These are phyloP conservation scores for Ophiosphaerella herpotricha DNA, from an alignment of 2,329 filamentous ascomycete genomes.

Conservation along the genomic window DNA sequence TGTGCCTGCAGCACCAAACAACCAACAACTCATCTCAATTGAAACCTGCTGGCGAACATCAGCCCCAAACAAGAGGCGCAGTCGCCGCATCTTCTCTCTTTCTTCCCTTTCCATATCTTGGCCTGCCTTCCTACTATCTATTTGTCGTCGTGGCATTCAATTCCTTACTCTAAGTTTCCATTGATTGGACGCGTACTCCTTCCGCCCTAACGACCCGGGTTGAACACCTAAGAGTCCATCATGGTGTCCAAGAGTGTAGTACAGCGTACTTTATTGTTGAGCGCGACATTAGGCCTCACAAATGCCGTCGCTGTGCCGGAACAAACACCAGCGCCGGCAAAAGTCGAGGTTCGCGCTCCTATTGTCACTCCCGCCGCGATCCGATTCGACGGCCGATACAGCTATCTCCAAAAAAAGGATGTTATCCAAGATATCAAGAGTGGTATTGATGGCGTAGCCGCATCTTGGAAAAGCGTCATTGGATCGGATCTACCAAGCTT, in stretches of 20 bases:
- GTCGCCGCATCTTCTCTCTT: not conserved
- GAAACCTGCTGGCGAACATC: slow-evolving; percentile 6
- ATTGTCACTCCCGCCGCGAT: slow-evolving; percentile 41
- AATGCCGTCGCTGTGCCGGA: slow-evolving; percentile 39
- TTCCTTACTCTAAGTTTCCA: not conserved
- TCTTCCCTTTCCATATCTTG: not conserved
- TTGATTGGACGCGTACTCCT: slow-evolving; percentile 1
- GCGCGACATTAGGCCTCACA: slow-evolving; percentile 22
- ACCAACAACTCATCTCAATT: not conserved
- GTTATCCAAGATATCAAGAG: slow-evolving; percentile 39
- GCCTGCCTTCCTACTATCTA: not conserved
- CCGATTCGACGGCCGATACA: slow-evolving; percentile 36
- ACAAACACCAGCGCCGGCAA: slow-evolving; percentile 35
- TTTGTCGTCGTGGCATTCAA: not conserved
- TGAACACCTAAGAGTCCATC: not conserved
- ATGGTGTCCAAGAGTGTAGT: no score
- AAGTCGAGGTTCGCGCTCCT: slow-evolving; percentile 35
- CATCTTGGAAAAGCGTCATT: slow-evolving; percentile 40
- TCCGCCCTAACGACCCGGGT: slow-evolving; percentile 1
- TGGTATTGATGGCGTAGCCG: slow-evolving; percentile 34
- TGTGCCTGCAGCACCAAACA: slow-evolving; percentile 1
- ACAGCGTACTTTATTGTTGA: slow-evolving; percentile 29
- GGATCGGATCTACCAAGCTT: slow-evolving; percentile 43
- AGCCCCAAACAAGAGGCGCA: slow-evolving; percentile 1
- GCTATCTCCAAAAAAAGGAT: slow-evolving; percentile 39